These are phyloP conservation scores for Talaromyces proteolyticus DNA, from an alignment of 495 filamentous ascomycete species.

Conservation along the genomic window DNA sequence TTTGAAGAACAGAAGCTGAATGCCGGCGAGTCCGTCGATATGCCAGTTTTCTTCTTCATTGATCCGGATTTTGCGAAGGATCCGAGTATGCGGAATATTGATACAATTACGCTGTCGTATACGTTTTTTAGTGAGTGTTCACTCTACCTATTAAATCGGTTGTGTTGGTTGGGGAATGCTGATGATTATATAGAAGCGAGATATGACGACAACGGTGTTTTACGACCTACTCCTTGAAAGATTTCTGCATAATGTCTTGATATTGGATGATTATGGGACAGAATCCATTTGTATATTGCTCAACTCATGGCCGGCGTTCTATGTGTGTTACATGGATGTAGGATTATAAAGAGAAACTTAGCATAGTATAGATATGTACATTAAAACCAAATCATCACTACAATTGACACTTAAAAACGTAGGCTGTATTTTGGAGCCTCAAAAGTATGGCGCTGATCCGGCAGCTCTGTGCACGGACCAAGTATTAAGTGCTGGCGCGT, in stretches of 20 bases:
- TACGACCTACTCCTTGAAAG: slow-evolving; percentile 24
- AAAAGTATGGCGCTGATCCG: background rate
- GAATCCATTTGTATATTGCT: slow-evolving; percentile 3
- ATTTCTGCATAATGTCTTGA: too few relatives aligned
- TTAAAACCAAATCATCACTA: background rate
- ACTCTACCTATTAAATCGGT: too few relatives aligned
- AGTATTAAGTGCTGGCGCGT: slow-evolving; percentile 30
- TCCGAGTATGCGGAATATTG: slow-evolving; percentile 85
- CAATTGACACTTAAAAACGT: too few relatives aligned
- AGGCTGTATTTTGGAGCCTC: too few relatives aligned
- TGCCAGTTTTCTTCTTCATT: slow-evolving; percentile 99
- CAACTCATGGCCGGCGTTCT: slow-evolving; percentile 4
- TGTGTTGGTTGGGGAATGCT: slow-evolving; percentile 10
- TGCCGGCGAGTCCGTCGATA: slow-evolving; percentile 95
- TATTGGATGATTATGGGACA: too few relatives aligned
- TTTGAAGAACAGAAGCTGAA: slow-evolving; percentile 96
- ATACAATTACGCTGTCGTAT: slow-evolving; percentile 92
- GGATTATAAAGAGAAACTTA: background rate
- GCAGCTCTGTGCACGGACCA: slow-evolving; percentile 39
- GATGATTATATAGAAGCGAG: slow-evolving; percentile 57
- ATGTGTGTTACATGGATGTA: slow-evolving; percentile 1
- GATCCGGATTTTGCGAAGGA: slow-evolving; percentile 94
- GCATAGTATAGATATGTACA: background rate
- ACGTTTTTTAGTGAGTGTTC: slow-evolving; percentile 90
- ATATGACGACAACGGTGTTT: slow-evolving; percentile 77